These are phyloP conservation scores for Pestalotiopsis sp. DNA, from an alignment of 2,329 filamentous ascomycete genomes.

Conservation along the genomic window DNA sequence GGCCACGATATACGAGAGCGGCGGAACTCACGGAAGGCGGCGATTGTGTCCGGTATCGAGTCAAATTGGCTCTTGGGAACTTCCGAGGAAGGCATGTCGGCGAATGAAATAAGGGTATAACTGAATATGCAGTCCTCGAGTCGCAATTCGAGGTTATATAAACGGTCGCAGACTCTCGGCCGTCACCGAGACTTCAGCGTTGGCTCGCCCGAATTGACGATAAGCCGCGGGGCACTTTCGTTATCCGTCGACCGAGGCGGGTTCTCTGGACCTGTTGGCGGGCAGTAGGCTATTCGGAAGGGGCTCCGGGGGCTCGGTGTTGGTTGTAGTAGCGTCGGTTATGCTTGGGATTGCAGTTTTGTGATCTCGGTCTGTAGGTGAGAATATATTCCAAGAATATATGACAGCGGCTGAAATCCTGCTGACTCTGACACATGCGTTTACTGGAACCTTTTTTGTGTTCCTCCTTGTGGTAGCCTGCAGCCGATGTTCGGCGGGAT, in stretches of 20 bases:
- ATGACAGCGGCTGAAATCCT: background rate
- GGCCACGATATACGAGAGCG: slow-evolving; percentile 12
- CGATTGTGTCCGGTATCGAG: slow-evolving; percentile 65
- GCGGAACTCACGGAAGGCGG: slow-evolving; percentile 61
- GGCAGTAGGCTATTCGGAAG: background rate
- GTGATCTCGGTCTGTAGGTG: background rate
- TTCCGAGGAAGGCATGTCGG: slow-evolving; percentile 51
- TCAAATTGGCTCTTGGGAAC: slow-evolving; percentile 61
- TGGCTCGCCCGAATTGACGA: slow-evolving; percentile 6
- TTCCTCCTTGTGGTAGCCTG: background rate
- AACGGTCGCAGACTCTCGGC: background rate
- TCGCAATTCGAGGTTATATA: background rate
- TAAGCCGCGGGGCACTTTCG: slow-evolving; percentile 12
- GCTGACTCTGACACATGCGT: background rate
- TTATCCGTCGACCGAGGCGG: background rate
- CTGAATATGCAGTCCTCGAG: background rate
- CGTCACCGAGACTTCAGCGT: slow-evolving; percentile 4
- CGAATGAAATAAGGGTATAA: slow-evolving; percentile 15
- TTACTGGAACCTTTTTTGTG: background rate
- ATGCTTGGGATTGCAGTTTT: background rate
- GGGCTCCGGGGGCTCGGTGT: background rate
- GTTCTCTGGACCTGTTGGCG: background rate
- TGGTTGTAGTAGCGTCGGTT: background rate
- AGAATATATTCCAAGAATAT: background rate
- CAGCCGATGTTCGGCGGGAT: slow-evolving; percentile 10